These are phyloP conservation scores for Clitopilus passeckerianus DNA, from an alignment of 768 basidiomycete genomes.

Conservation along the genomic window DNA sequence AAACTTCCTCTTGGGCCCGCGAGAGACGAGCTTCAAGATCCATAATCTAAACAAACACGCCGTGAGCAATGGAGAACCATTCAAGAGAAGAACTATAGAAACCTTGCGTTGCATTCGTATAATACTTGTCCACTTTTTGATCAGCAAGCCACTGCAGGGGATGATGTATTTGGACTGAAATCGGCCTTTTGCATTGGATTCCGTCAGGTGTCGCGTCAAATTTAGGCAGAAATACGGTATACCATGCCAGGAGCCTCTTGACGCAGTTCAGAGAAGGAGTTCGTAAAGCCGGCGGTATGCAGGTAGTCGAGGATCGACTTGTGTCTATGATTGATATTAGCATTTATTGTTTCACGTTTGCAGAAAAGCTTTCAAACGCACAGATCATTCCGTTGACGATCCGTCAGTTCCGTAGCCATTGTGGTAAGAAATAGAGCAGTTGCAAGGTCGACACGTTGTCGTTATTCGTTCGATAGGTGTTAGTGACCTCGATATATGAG, in stretches of 20 bases:
- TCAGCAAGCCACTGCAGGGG: constrained; percentile 46
- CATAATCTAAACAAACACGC: constrained; percentile 39
- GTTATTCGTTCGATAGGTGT: too few relatives aligned
- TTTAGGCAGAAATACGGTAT: constrained; percentile 1
- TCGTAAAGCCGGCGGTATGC: constrained; percentile 21
- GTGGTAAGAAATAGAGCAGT: too few relatives aligned
- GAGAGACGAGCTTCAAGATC: constrained; percentile 54
- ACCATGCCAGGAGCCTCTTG: constrained; percentile 18
- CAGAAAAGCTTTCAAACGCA: not conserved
- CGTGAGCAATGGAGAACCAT: not conserved
- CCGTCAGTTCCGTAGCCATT: not conserved
- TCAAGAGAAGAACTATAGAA: constrained; percentile 6
- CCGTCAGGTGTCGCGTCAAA: not conserved
- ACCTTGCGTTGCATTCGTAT: constrained; percentile 83
- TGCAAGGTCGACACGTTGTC: too few relatives aligned
- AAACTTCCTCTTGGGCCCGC: constrained; percentile 39
- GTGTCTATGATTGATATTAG: constrained; percentile 16
- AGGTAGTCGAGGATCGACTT: constrained; percentile 32
- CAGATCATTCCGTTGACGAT: not conserved
- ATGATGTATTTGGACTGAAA: constrained; percentile 20
- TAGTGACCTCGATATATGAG: too few relatives aligned
- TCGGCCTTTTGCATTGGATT: constrained; percentile 14
- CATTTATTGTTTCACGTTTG: too few relatives aligned
- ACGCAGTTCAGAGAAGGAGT: constrained; percentile 26
- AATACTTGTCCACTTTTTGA: constrained; percentile 84